Evolutionary conservation across 495 filamentous ascomycete genomes (phyloP).

Genomic region (Aspergillus homomorphus): DNA sequence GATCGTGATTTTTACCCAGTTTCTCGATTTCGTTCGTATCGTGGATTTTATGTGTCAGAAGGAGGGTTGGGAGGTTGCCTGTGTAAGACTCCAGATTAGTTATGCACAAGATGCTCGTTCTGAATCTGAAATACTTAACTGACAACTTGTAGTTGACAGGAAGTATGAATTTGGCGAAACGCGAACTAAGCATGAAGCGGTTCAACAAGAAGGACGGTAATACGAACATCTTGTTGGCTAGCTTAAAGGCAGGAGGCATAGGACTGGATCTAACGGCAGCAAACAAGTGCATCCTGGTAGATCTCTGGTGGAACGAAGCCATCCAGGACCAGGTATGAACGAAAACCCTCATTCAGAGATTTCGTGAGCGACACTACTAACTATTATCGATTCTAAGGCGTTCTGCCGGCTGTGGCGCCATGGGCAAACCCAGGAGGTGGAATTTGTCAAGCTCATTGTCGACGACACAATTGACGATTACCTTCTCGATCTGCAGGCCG

Average conservation of each 20-base stretch:
- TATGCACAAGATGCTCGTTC: too few relatives aligned
- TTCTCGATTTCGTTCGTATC: conserved; percentile 29
- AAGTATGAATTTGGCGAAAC: conserved; percentile 20
- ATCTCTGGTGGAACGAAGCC: conserved; percentile 60
- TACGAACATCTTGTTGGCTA: conserved; percentile 39
- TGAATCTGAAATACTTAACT: too few relatives aligned
- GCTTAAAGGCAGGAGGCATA: conserved; percentile 44
- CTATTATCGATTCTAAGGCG: conserved; percentile 38
- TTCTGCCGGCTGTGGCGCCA: conserved; percentile 63
- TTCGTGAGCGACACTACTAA: neutral
- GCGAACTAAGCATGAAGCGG: conserved; percentile 27
- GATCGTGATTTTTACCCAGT: conserved; percentile 45
- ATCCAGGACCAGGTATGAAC: conserved; percentile 46
- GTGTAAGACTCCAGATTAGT: conserved; percentile 22
- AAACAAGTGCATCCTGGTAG: conserved; percentile 55
- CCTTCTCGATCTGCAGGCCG: conserved; percentile 40
- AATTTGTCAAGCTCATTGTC: conserved; percentile 51
- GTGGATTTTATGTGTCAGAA: conserved; percentile 25
- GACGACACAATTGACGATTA: conserved; percentile 50
- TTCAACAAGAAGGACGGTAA: conserved; percentile 28
- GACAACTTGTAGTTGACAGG: conserved; percentile 30
- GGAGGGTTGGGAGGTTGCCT: conserved; percentile 25
- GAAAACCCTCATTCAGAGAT: conserved; percentile 2
- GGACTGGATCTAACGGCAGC: conserved; percentile 54
- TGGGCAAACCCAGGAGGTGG: conserved; percentile 54